These are phyloP conservation scores for Populus davidiana DNA, from an alignment of 345 rosid species.

Conservation along the genomic window DNA sequence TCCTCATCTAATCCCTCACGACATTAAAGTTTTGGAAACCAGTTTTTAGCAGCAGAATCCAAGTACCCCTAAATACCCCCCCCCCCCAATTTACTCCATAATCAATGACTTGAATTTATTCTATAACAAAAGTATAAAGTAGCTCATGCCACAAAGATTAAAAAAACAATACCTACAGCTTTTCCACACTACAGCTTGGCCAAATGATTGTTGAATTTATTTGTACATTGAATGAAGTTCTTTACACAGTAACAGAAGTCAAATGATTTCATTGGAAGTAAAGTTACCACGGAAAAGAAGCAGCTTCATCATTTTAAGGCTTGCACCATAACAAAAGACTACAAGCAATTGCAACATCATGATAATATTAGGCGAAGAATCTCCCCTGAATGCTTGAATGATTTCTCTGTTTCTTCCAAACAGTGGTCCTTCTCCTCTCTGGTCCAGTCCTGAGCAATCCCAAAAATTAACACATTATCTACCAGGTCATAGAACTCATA, in stretches of 20 bases:
- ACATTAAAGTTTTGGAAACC: no score
- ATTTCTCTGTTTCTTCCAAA: conserved; percentile 92
- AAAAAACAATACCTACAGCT: neutral
- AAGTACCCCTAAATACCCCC: no score
- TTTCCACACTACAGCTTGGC: neutral
- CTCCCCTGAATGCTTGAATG: conserved; percentile 85
- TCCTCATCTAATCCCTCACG: neutral
- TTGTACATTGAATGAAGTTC: neutral
- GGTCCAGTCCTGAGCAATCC: conserved; percentile 63
- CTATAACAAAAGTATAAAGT: neutral
- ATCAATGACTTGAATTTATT: neutral
- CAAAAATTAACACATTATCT: conserved; percentile 2
- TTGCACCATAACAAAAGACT: conserved; percentile 12
- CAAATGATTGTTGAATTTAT: neutral
- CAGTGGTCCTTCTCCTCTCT: conserved; percentile 88
- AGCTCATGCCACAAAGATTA: neutral
- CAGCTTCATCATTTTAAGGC: neutral
- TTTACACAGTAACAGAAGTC: neutral
- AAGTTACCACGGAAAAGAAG: neutral
- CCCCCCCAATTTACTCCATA: neutral
- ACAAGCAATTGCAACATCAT: conserved; percentile 20
- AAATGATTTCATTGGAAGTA: neutral
- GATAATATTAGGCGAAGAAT: conserved; percentile 81
- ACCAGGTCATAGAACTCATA: neutral
- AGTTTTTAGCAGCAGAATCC: no score